These are phyloP conservation scores for Takashimella tepidaria DNA, from an alignment of 1,284 basidiomycete genomes.

Conservation along the genomic window DNA sequence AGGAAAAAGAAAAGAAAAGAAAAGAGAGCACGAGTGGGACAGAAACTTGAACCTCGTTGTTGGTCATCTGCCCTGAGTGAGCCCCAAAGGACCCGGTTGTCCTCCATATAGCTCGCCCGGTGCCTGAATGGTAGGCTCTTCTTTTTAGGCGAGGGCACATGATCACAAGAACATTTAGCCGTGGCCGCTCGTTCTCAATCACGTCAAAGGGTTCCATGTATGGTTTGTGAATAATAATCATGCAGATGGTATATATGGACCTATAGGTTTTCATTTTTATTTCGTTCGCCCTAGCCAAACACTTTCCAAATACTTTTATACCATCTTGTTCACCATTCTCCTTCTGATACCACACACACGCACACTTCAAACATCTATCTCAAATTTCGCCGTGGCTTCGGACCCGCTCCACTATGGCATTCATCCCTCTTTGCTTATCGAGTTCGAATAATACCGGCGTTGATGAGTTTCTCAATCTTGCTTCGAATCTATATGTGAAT, in stretches of 20 bases:
- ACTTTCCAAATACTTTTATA: too few species aligned
- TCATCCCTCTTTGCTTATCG: conserved; percentile 10
- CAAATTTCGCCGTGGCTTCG: too few species aligned
- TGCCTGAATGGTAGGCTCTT: too few species aligned
- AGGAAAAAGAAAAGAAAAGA: not conserved
- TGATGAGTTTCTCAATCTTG: conserved; percentile 72
- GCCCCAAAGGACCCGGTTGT: not conserved
- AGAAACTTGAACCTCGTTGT: not conserved
- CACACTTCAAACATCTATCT: not conserved
- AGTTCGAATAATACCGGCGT: conserved; percentile 77
- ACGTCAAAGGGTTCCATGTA: too few species aligned
- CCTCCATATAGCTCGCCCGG: not conserved
- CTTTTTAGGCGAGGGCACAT: too few species aligned
- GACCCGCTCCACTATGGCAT: not conserved
- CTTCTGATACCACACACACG: not conserved
- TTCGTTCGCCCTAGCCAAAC: too few species aligned
- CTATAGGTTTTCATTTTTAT: too few species aligned
- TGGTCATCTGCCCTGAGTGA: not conserved
- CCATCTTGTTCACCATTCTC: too few species aligned
- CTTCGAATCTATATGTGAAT: conserved; percentile 18
- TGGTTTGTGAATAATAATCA: too few species aligned
- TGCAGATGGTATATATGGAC: too few species aligned
- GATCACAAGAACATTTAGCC: too few species aligned
- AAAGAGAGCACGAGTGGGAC: not conserved
- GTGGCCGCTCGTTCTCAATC: too few species aligned